Base-by-base conservation (phyloP, 1,139 yeast species). In the Sugiyamaella castrensis region DNA sequence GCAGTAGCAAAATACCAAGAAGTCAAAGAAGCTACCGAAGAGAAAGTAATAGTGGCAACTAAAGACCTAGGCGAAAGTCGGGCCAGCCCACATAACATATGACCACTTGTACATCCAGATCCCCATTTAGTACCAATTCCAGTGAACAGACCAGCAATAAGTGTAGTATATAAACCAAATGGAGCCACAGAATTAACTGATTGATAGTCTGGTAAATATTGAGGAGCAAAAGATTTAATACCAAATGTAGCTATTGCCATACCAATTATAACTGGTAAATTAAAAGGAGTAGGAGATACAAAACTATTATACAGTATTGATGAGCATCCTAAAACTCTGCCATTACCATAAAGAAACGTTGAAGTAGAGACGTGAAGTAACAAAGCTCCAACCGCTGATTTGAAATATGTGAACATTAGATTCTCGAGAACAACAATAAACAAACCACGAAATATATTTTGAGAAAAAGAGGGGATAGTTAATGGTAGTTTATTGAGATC, bases 61-160 rank as follows among this genome's bases (percentile, higher is more conserved):
- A 75, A 46, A 11, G 77, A 72, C 50, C 80, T 63, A 46, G 62
- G 43, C 39, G 79, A 64, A 8, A 72, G 54, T 37, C 79, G 63
- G 3, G 79, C 70, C 12, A 75, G 46, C 0, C 80, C 80, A 19
- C 68, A 63, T 7, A 76, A 63, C 77, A 76, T 73, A 53, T 76
- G 80, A 6, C 80, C 80, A 0, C 79, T 74, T 1, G 80, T 76
- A 51, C 80, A 76, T 0, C 80, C 80, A 19, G 69, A 62, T 0
- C 77, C 79, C 32, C 67, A 58, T 38, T 67, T 66, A 0, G 80
- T 71, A 1, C 80, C 80, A 1, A 71, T 28, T 0, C 80, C 80
- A 1, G 70, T 75, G 1, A 75, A 56, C 0, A 67, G 46, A 0
- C 79, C 79, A 0, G 75, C 60, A 26, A 51, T 15, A 9, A 53